phyloP scores from a whole-genome alignment of 257 asterid species.

The Coffea canephora region DNA sequence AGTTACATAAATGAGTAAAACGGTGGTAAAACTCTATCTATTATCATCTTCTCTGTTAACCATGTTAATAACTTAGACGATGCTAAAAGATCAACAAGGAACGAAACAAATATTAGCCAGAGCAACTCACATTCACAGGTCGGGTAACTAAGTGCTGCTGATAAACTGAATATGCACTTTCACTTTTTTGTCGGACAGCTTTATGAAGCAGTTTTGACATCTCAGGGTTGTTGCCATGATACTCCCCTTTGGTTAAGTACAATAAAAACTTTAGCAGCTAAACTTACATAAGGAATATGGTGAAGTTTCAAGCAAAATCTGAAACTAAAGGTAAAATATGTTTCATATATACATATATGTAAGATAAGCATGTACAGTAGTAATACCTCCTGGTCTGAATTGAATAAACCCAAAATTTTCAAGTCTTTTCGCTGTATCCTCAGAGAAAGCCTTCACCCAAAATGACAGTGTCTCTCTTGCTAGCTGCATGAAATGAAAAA shows the following conservation, averaged over 20 bases:
- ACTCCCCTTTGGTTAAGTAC: conserved; percentile 61
- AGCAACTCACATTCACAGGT: conserved; percentile 84
- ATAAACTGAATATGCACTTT: conserved; percentile 80
- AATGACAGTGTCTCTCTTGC: conserved; percentile 92
- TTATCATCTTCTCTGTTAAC: background rate
- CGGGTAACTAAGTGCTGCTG: conserved; percentile 97
- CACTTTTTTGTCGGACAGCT: conserved; percentile 95
- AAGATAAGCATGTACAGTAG: conserved; percentile 12
- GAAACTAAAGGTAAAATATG: background rate
- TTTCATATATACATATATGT: background rate
- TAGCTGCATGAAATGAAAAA: conserved; percentile 54
- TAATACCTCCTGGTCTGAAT: conserved; percentile 94
- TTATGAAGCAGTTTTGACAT: conserved; percentile 99
- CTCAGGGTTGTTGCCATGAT: conserved; percentile 98
- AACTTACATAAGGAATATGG: background rate
- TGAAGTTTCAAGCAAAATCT: background rate
- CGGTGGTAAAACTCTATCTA: background rate
- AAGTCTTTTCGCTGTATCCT: conserved; percentile 97
- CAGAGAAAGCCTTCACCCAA: conserved; percentile 98
- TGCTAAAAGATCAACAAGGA: background rate
- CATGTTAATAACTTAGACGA: background rate
- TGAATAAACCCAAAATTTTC: conserved; percentile 97
- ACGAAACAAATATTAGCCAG: conserved; percentile 7
- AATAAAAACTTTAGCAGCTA: conserved; percentile 18
- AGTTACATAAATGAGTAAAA: background rate